These are phyloP conservation scores for Cladosporium oxysporum DNA, from an alignment of 2,329 filamentous ascomycete genomes.

Conservation along the genomic window DNA sequence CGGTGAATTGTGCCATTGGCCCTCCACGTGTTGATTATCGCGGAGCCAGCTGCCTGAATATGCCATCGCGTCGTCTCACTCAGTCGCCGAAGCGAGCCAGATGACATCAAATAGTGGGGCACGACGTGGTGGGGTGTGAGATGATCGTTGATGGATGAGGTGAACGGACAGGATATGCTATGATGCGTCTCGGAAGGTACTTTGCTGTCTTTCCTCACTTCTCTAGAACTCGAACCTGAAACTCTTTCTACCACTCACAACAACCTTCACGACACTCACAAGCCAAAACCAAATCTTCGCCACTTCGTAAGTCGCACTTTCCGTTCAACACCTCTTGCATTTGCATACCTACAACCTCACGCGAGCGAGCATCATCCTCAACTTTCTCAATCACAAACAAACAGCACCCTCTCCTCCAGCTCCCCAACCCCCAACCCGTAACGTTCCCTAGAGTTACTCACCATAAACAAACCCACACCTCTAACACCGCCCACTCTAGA, in stretches of 20 bases:
- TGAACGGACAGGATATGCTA: not conserved
- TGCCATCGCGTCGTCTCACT: not conserved
- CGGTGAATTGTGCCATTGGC: not conserved
- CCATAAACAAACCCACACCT: too few species aligned
- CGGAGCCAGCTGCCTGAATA: not conserved
- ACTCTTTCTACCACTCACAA: not conserved
- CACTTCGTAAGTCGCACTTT: not conserved
- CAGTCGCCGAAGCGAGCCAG: conserved; percentile 6
- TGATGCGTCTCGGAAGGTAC: not conserved
- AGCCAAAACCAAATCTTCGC: not conserved
- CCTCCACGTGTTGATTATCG: not conserved
- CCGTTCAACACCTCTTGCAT: not conserved
- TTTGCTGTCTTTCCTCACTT: conserved; percentile 4
- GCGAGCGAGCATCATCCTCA: not conserved
- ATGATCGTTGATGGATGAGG: conserved; percentile 5
- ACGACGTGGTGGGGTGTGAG: conserved; percentile 9
- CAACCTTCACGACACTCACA: not conserved
- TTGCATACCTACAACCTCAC: not conserved
- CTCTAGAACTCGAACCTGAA: not conserved
- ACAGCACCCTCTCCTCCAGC: not conserved
- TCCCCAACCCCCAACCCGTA: not conserved
- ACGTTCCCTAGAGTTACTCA: not conserved
- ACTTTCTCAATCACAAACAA: not conserved
- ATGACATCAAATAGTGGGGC: conserved; percentile 17
- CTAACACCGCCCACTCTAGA: not conserved